Evolutionary conservation across 1,284 basidiomycete genomes (phyloP), one percentile per base, ranked within the genome.

Genomic region (Puccinia coronata): DNA sequence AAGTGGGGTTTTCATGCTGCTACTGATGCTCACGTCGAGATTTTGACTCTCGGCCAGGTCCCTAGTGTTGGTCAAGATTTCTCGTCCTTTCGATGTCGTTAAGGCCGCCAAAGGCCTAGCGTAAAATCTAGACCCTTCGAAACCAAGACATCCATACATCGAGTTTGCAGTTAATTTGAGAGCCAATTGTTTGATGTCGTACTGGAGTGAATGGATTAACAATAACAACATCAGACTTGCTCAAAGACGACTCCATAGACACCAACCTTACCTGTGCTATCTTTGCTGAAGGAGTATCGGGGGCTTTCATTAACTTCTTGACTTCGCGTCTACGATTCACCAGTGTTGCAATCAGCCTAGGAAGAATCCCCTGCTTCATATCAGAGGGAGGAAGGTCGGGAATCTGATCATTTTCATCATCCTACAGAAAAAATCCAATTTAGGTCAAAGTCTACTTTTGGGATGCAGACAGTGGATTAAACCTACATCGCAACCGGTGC

Each of bases 131-230:
- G 96, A 98, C 83, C 96, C 93, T 85, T 96, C 94, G 86, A 98
- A 99, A 77, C 97, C 97, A 41, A 99, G 91, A 89, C 97, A 99
- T 31, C 97, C 97, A 87, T 99, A 99, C 96, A 99, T 99, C 88
- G 94, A 96, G 88, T 99, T 99, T 82, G 97, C 97, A 0, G 96
- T 99, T 74, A 99, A 91, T 88, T 99, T 99, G 82, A 99, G 89
- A 6, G 97, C 97, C 86, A 94, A 92, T 85, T 99, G 97, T 86
- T 96, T 96, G 88, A 99, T 98, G 85, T 99, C 94, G 86, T 92
- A 96, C 92, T 95, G 84, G 12, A n/a, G 47, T 23, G 55, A 79
- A 59, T 31, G 36, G 34, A 39, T 63, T 20, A 9, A 31, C 25
- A 72, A 34, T 51, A n/a, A 59, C 65, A 28, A 47, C 41, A 74